Base-by-base conservation (phyloP, 345 rosid genomes). In the Lumnitzera racemosa region DNA sequence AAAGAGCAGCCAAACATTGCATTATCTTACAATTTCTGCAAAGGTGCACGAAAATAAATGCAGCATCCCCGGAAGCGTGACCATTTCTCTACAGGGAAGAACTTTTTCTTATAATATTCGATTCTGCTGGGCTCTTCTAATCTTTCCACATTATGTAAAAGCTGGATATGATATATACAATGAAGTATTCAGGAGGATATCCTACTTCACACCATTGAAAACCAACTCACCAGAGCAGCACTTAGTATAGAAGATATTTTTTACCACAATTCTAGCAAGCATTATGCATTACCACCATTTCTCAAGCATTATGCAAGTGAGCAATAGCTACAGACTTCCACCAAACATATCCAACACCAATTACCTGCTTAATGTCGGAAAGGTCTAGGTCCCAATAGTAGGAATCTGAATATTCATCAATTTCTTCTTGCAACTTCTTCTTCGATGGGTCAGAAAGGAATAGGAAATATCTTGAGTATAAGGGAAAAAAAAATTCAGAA, bases 341-440 rank as follows among this genome's bases (percentile, higher is more conserved):
- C 56, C 56, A 53, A 53, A 20, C 29, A 67, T 55, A 43, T 57
- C 47, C 13, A 23, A 29, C 31, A 50, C 49, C 24, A 31, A 23
- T 47, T 72, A 94, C 99, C 94, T 90, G 99, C 68, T 76, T 90
- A 56, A 90, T 72, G 67, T 82, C 94, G 11, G 75, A 75, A 63
- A 90, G 84, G 73, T 81, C 96, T 63, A 94, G 74, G 71, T 87
- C 83, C 85, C 87, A 81, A 65, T 61, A 89, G 73, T 83, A 94
- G 61, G 90, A 82, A 68, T 94, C 97, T 14, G 89, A 82, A 78
- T 72, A 94, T 71, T 87, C 86, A 69, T 94, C 99, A 53, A 94
- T 77, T 61, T 94, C 97, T 78, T 84, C 88, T 62, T 81, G 83
- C 71, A 90, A 74, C 64, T 81, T 90, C 67, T 61, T 78, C 80